A percentile compares a stretch with the other conserved stretches of the same genome.
Evolutionary conservation across 73 alveolate genomes (phyloP).

Genomic region (Paramecium primaurelia): DNA sequence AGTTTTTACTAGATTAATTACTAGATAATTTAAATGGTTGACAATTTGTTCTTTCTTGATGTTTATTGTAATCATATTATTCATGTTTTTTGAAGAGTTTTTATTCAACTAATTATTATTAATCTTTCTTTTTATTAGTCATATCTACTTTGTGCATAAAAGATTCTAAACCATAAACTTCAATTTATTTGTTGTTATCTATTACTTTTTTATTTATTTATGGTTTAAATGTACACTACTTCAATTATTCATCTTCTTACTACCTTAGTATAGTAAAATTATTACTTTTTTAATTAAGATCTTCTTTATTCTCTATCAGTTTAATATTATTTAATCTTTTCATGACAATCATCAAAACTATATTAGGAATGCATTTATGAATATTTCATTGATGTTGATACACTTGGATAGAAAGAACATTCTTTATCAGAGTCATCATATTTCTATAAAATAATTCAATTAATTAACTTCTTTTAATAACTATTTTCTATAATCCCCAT

Average conservation of each 20-base stretch:
- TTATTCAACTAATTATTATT: background rate
- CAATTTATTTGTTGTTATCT: background rate
- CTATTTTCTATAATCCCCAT: background rate
- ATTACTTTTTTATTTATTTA: background rate
- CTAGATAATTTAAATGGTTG: background rate
- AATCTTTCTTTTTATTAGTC: background rate
- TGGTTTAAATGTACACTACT: slow-evolving; percentile 21
- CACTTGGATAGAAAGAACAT: slow-evolving; percentile 23
- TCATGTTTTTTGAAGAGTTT: slow-evolving; percentile 8
- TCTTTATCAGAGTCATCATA: slow-evolving; percentile 1
- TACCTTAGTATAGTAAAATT: background rate
- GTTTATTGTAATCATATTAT: background rate
- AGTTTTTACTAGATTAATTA: background rate
- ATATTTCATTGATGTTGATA: background rate
- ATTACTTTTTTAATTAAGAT: background rate
- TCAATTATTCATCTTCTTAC: background rate
- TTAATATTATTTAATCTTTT: background rate
- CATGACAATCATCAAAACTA: slow-evolving; percentile 32
- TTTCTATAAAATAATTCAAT: background rate
- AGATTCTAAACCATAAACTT: slow-evolving; percentile 12
- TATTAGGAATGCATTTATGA: slow-evolving; percentile 32
- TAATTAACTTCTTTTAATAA: background rate
- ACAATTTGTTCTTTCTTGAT: background rate
- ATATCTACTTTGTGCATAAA: background rate
- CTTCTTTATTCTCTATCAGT: background rate